Evolutionary conservation across 1,284 basidiomycete species (phyloP).

Genomic region (Tilletia horrida): DNA sequence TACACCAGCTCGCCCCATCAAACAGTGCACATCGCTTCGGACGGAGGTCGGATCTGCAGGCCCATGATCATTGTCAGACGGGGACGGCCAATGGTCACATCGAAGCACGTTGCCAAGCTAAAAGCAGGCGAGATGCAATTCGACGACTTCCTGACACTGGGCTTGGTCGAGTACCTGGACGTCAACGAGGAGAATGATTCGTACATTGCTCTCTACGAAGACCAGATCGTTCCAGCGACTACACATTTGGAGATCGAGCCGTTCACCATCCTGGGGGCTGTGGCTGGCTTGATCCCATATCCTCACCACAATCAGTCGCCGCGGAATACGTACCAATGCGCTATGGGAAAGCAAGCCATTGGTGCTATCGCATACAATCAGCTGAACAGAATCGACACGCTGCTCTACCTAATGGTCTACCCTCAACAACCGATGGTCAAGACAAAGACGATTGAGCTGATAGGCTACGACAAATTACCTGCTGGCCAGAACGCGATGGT

Average conservation of each 20-base stretch:
- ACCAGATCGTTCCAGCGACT: constrained; percentile 68
- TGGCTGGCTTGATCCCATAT: constrained; percentile 96
- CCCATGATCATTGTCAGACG: constrained; percentile 97
- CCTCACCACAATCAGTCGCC: constrained; percentile 99
- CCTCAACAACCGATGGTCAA: constrained; percentile 99
- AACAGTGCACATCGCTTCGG: constrained; percentile 92
- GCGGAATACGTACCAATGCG: constrained; percentile 95
- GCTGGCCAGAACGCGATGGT: constrained; percentile 98
- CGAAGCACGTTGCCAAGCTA: constrained; percentile 75
- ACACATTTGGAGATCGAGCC: constrained; percentile 99
- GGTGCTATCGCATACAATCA: constrained; percentile 99
- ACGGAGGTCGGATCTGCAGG: constrained; percentile 95
- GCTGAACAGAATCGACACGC: constrained; percentile 92
- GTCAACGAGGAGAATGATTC: constrained; percentile 99
- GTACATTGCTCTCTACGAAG: constrained; percentile 91
- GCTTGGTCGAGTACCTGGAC: constrained; percentile 98
- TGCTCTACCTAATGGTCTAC: constrained; percentile 98
- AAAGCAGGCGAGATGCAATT: constrained; percentile 78
- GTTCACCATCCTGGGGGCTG: constrained; percentile 93
- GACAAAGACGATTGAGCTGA: constrained; percentile 82
- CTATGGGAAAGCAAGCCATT: constrained; percentile 99
- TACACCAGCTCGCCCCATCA: constrained; percentile 95
- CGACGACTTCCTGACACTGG: constrained; percentile 87
- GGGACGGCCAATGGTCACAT: constrained; percentile 71
- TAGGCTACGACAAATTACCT: constrained; percentile 93